Conservation (phyloP, 805 yeast species). For the Grigorovia humatica region DNA sequence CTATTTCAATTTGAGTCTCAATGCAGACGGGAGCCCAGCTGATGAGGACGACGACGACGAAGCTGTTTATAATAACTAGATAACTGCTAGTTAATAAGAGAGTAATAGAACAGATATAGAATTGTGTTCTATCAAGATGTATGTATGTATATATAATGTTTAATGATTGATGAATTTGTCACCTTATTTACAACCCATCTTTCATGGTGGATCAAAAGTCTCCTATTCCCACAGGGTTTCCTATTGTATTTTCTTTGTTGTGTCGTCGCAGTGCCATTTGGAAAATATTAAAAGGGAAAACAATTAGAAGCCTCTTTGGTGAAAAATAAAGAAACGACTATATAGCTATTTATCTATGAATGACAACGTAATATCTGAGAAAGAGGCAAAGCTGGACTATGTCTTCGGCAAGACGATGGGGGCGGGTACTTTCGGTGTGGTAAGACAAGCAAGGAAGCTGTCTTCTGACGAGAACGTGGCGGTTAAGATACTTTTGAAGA, state of each 20-base stretch:
- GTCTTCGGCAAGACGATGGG: conserved; percentile 79
- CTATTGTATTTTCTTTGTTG: no score
- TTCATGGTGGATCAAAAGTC: no score
- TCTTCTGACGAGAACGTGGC: conserved; percentile 69
- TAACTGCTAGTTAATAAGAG: not conserved
- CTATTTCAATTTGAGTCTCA: conserved; percentile 41
- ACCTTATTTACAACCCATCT: not conserved
- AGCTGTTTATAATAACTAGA: conserved; percentile 17
- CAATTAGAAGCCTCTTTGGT: not conserved
- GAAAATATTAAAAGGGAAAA: not conserved
- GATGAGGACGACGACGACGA: conserved; percentile 32
- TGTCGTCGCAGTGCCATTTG: not conserved
- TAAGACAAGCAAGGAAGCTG: conserved; percentile 55
- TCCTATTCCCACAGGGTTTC: no score
- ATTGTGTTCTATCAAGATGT: not conserved
- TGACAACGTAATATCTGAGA: not conserved
- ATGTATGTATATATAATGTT: not conserved
- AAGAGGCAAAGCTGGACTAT: conserved; percentile 47
- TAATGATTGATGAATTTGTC: not conserved
- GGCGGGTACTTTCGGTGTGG: conserved; percentile 93
- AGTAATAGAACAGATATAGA: not conserved
- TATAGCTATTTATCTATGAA: not conserved
- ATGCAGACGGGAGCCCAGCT: conserved; percentile 20
- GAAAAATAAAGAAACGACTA: not conserved
- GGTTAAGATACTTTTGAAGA: conserved; percentile 77